These are phyloP conservation scores for Anthostomella pinea DNA, from an alignment of 2,329 filamentous ascomycete species.

Conservation along the genomic window DNA sequence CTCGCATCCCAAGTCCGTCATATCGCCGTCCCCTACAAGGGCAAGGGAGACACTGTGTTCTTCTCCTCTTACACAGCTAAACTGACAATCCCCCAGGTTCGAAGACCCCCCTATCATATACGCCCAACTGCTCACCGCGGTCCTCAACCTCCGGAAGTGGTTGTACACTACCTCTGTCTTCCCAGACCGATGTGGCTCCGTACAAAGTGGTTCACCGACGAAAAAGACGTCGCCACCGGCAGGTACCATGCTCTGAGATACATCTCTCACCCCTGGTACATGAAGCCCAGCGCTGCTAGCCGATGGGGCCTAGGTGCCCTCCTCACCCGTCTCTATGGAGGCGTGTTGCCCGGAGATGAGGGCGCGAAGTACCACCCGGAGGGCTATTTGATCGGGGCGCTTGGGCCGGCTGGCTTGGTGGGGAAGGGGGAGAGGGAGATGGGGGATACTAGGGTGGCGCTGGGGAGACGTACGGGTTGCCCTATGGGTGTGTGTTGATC, in stretches of 20 bases:
- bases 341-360: slow-evolving; percentile 45
- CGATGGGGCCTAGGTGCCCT: slow-evolving; percentile 46
- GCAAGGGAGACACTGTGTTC: background rate
- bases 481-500: background rate
- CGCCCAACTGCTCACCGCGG: slow-evolving; percentile 31
- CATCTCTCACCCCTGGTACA: slow-evolving; percentile 51
- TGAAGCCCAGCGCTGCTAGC: slow-evolving; percentile 46
- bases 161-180: slow-evolving; percentile 45
- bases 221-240: slow-evolving; percentile 40
- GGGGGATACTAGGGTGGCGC: slow-evolving; percentile 6
- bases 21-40: background rate
- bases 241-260: slow-evolving; percentile 40
- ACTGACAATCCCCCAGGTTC: slow-evolving; percentile 30
- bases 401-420: slow-evolving; percentile 5
- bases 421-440: slow-evolving; percentile 11
- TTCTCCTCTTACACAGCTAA: too few relatives aligned
- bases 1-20: background rate
- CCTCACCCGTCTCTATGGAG: slow-evolving; percentile 42
- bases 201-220: slow-evolving; percentile 30
- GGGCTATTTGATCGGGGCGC: slow-evolving; percentile 9
- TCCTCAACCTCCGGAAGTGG: slow-evolving; percentile 43
- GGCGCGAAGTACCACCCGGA: slow-evolving; percentile 38
- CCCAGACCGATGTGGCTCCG: slow-evolving; percentile 44
- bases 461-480: slow-evolving; percentile 2
- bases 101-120: slow-evolving; percentile 35